Base-by-base conservation (phyloP, 805 yeast species). In the Myxozyma lipomycoides region DNA sequence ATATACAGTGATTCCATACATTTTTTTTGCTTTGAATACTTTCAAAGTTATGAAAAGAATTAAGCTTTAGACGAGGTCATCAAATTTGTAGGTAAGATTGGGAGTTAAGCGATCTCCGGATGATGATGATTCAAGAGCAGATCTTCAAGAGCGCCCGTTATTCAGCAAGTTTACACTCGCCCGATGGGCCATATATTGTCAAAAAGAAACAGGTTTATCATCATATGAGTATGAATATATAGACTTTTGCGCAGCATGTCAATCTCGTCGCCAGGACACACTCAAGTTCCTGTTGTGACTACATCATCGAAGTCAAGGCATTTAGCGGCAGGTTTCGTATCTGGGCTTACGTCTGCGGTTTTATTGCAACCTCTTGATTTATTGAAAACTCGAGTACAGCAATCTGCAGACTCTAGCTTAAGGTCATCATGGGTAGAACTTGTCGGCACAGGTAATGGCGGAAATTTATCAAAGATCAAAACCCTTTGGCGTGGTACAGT, bases 401-500 rank as follows among this genome's bases (percentile, higher is more conserved):
- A 84, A 63, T 32, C 47, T 17, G 46, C 54, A 2, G 25, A 17
- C 9, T 35, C 56, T 17, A 47, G 40, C 10, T 22, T 55, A 1
- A 28, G 42, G 9, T 9, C 23, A 17, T 26, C 54, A 15, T 34
- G 40, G 15, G 32, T 24, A 9, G 59, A 49, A 24, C 24, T 51
- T 19, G 21, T 48, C 7, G 15, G 6, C 9, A 15, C 44, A 22
- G 21, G 17, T 28, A 15, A 38, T 21, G 12, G 9, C n/a, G 35
- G 28, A 37, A 60, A 4, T 56, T 54, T 18, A 43, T 57, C 23
- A 52, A 65, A 7, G 15, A 12, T 28, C 12, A 28, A 28, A 28
- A 34, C 56, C 23, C 72, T 90, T 36, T 93, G 98, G 98, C 76
- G 96, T 48, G 98, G 98, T 0, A 91, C 96, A 0, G 62, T 89